Conservation (phyloP, 257 asterid species). For the Forsythia suspensa region DNA sequence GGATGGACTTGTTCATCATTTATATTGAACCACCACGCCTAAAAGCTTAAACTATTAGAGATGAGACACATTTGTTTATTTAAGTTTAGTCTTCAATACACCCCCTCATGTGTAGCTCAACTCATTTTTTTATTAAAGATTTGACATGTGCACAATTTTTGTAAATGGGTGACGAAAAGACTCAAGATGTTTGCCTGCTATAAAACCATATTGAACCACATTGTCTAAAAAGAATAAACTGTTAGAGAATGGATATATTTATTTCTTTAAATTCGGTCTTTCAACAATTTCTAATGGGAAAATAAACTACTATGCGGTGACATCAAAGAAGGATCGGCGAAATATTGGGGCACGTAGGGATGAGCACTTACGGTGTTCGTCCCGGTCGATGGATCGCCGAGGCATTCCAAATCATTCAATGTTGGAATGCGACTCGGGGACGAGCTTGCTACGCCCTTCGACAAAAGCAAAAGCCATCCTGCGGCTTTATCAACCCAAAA, state of each 20-base stretch:
- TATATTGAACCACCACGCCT: no score
- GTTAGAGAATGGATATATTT: background rate
- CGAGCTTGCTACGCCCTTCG: slow-evolving; percentile 57
- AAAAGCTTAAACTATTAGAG: no score
- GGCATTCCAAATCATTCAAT: slow-evolving; percentile 37
- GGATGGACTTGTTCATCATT: no score
- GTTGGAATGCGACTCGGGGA: slow-evolving; percentile 39
- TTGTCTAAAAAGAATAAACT: background rate
- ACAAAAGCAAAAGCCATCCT: slow-evolving; percentile 67
- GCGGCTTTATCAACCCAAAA: slow-evolving; percentile 64
- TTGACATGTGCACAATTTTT: no score
- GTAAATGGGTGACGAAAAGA: no score
- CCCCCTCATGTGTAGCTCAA: no score
- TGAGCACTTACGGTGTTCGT: slow-evolving; percentile 43
- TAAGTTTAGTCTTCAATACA: no score
- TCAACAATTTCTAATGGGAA: slow-evolving; percentile 9
- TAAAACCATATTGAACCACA: background rate
- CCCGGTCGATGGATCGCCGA: slow-evolving; percentile 42
- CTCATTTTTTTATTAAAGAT: no score
- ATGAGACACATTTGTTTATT: no score
- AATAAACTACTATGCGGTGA: slow-evolving; percentile 32
- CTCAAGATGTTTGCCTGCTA: no score
- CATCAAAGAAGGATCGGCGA: slow-evolving; percentile 54
- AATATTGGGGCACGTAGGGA: slow-evolving; percentile 49
- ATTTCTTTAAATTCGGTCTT: background rate